These are phyloP conservation scores for Kodamaea fungicola DNA, from an alignment of 1,139 yeast species.

Conservation along the genomic window DNA sequence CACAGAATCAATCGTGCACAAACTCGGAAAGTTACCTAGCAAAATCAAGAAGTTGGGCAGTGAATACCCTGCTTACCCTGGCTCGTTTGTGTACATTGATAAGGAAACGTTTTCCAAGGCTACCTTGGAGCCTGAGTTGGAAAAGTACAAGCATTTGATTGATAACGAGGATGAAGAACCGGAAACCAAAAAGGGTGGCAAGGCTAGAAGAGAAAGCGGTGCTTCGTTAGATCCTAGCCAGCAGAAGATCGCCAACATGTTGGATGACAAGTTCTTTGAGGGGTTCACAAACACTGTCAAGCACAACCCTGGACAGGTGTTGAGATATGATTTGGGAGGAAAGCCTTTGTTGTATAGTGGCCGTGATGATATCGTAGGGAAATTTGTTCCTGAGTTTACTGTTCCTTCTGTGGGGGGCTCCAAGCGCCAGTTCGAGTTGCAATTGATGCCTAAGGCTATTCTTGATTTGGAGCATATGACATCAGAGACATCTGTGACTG, in stretches of 20 bases:
- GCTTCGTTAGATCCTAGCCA: constrained; percentile 14
- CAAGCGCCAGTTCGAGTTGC: constrained; percentile 71
- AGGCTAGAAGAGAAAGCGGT: constrained; percentile 9
- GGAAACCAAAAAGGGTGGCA: constrained; percentile 3
- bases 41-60: constrained; percentile 7
- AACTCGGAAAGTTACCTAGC: neutral
- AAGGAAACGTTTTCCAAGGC: constrained; percentile 51
- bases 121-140: constrained; percentile 36
- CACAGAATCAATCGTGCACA: neutral
- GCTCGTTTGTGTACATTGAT: constrained; percentile 67
- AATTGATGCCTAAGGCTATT: constrained; percentile 91
- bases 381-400: constrained; percentile 29
- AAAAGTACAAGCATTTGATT: constrained; percentile 47
- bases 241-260: constrained; percentile 44
- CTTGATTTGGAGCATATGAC: constrained; percentile 63
- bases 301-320: constrained; percentile 81
- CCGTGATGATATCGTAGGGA: constrained; percentile 50
- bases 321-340: constrained; percentile 78
- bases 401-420: constrained; percentile 56
- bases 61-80: constrained; percentile 51
- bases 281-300: constrained; percentile 70
- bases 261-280: constrained; percentile 77
- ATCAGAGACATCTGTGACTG: constrained; percentile 33
- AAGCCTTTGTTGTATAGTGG: constrained; percentile 71
- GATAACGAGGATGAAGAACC: constrained; percentile 26